These are phyloP conservation scores for Alectoria sarmentosa DNA, from an alignment of 495 filamentous ascomycete genomes.

Conservation along the genomic window DNA sequence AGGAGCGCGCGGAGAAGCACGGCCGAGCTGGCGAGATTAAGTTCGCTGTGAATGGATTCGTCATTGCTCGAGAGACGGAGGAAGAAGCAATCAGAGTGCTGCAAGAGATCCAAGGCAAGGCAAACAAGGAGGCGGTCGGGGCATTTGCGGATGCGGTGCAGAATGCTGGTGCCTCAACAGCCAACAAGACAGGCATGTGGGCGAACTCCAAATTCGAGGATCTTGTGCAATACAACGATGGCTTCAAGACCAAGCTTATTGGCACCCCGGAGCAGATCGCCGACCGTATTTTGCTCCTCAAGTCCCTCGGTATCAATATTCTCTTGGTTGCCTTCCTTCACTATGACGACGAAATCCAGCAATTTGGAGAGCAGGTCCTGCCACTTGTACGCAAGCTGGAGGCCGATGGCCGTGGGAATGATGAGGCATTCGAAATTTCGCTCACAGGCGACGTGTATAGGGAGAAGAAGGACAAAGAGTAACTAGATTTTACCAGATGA, in stretches of 20 bases:
- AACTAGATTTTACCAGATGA: not conserved
- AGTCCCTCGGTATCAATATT: conserved; percentile 39
- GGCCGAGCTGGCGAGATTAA: conserved; percentile 35
- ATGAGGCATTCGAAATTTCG: conserved; percentile 36
- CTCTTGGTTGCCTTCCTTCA: conserved; percentile 40
- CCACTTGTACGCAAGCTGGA: conserved; percentile 39
- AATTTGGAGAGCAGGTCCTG: conserved; percentile 39
- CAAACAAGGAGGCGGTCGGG: conserved; percentile 39
- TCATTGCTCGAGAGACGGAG: conserved; percentile 43
- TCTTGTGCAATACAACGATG: conserved; percentile 45
- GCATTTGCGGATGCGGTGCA: conserved; percentile 40
- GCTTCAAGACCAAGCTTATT: conserved; percentile 46
- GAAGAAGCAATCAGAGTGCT: conserved; percentile 39
- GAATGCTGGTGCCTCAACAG: conserved; percentile 35
- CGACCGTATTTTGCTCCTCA: conserved; percentile 41
- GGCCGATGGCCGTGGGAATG: conserved; percentile 38
- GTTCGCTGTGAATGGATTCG: conserved; percentile 44
- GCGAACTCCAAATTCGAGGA: conserved; percentile 41
- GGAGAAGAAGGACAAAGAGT: conserved; percentile 20
- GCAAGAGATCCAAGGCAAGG: conserved; percentile 44
- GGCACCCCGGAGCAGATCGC: conserved; percentile 43
- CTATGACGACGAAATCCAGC: conserved; percentile 43
- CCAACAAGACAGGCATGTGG: conserved; percentile 38
- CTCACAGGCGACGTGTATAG: conserved; percentile 38
- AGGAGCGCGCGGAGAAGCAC: conserved; percentile 32